Evolutionary conservation across 495 filamentous ascomycete species (phyloP).

Genomic region (Xylaria venustula): DNA sequence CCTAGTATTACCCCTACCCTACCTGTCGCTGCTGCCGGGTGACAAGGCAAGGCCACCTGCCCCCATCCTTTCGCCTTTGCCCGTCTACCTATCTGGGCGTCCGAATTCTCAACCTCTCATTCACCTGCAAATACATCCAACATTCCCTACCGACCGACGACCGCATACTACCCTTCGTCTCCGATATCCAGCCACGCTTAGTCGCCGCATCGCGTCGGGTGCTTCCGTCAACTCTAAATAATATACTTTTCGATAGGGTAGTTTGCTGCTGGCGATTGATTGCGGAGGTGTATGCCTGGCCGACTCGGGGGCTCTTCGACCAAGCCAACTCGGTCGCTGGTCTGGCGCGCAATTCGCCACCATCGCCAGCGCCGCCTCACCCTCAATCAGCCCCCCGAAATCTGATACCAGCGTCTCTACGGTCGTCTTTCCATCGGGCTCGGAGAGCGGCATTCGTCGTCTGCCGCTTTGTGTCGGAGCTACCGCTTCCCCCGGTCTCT

Average conservation of each 20-base stretch:
- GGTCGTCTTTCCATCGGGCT: neutral
- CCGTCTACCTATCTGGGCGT: conserved; percentile 12
- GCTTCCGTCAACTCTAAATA: neutral
- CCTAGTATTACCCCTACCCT: neutral
- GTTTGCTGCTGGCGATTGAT: conserved; percentile 10
- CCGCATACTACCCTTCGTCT: neutral
- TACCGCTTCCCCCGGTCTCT: neutral
- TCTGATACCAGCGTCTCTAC: neutral
- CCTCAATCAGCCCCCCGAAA: neutral
- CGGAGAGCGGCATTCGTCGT: neutral
- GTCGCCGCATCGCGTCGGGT: neutral
- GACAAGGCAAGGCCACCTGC: conserved; percentile 18
- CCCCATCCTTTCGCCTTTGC: conserved; percentile 7
- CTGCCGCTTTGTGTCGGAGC: neutral
- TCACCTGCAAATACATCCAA: neutral
- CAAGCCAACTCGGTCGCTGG: conserved; percentile 14
- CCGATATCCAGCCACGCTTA: neutral
- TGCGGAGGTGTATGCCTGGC: conserved; percentile 13
- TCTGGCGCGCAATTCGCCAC: conserved; percentile 15
- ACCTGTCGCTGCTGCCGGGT: conserved; percentile 2
- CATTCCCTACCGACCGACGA: conserved; percentile 6
- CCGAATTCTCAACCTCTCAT: conserved; percentile 18
- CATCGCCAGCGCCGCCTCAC: conserved; percentile 7
- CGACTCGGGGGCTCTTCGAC: conserved; percentile 14
- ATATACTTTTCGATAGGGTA: neutral